phyloP scores from a whole-genome alignment of 495 filamentous ascomycete genomes.

The Hypoxylon rickii region DNA sequence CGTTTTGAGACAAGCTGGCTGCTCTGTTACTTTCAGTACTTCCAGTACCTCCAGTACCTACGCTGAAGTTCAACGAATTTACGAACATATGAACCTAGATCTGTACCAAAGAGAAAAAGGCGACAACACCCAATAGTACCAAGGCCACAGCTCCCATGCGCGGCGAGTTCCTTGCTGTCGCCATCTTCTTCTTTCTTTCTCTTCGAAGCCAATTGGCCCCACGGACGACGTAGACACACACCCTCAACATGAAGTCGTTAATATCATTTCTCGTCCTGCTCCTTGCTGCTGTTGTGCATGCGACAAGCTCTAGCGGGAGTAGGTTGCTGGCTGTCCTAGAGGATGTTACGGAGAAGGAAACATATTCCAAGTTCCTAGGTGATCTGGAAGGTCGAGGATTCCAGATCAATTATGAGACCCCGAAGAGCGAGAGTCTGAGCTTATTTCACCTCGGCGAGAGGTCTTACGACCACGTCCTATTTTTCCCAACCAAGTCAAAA shows the following conservation, averaged over 20 bases:
- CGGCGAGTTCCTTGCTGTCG: constrained; percentile 36
- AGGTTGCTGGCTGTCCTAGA: constrained; percentile 87
- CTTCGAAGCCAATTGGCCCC: constrained; percentile 40
- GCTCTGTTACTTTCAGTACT: no score
- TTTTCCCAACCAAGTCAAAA: constrained; percentile 88
- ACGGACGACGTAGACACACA: no score
- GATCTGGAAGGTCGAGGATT: constrained; percentile 85
- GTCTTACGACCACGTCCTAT: constrained; percentile 85
- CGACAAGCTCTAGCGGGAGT: constrained; percentile 78
- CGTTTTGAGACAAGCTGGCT: constrained; percentile 15
- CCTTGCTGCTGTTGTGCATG: constrained; percentile 68
- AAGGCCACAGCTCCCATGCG: constrained; percentile 31
- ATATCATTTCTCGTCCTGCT: constrained; percentile 68
- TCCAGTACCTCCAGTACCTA: no score
- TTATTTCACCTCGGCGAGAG: constrained; percentile 87
- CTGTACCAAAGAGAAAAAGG: no score
- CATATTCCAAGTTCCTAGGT: constrained; percentile 79
- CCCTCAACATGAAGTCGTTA: constrained; percentile 70
- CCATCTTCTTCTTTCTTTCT: constrained; percentile 33
- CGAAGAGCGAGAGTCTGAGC: constrained; percentile 79
- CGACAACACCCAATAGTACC: neutral
- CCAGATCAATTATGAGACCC: constrained; percentile 76
- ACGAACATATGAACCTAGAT: no score
- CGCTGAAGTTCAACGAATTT: constrained; percentile 5
- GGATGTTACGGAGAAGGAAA: constrained; percentile 74